A percentile compares a stretch with the other conserved stretches of the same genome.
phyloP scores from a whole-genome alignment of 1,284 basidiomycete genomes.

The Cerioporus squamosus region DNA sequence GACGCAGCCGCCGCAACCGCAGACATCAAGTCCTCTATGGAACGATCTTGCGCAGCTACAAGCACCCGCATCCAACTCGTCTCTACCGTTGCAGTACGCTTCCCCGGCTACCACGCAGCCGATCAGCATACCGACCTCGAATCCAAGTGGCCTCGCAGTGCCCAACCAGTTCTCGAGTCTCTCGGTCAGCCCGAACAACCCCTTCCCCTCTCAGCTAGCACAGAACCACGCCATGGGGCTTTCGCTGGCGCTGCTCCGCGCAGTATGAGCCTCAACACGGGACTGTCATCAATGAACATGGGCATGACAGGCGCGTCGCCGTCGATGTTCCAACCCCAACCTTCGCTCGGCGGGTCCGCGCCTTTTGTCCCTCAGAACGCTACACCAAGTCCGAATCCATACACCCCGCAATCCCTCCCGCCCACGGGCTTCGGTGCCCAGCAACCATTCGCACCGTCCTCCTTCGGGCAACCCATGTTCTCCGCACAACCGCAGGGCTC shows the following conservation, averaged over 20 bases:
- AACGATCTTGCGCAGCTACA: slow-evolving; percentile 57
- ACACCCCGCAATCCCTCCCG: slow-evolving; percentile 20
- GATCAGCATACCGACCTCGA: slow-evolving; percentile 18
- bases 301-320: slow-evolving; percentile 9
- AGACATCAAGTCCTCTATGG: slow-evolving; percentile 46
- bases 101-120: slow-evolving; percentile 32
- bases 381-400: slow-evolving; percentile 31
- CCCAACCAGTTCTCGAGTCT: slow-evolving; percentile 32
- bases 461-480: slow-evolving; percentile 20
- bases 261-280: slow-evolving; percentile 33
- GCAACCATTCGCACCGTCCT: slow-evolving; percentile 11
- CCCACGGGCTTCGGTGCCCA: slow-evolving; percentile 4
- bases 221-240: slow-evolving; percentile 23
- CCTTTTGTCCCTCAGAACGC: slow-evolving; percentile 4
- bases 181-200: slow-evolving; percentile 28
- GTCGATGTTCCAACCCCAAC: slow-evolving; percentile 22
- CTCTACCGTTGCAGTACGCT: slow-evolving; percentile 58
- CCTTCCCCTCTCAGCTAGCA: slow-evolving; percentile 29
- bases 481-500: slow-evolving; percentile 23
- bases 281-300: slow-evolving; percentile 19
- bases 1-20: slow-evolving; percentile 17
- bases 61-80: slow-evolving; percentile 46
- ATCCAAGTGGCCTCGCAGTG: slow-evolving; percentile 25
- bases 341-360: not conserved
- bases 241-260: slow-evolving; percentile 22